These are phyloP conservation scores for Athelia sp. DNA, from an alignment of 1,284 basidiomycete species.

Conservation along the genomic window DNA sequence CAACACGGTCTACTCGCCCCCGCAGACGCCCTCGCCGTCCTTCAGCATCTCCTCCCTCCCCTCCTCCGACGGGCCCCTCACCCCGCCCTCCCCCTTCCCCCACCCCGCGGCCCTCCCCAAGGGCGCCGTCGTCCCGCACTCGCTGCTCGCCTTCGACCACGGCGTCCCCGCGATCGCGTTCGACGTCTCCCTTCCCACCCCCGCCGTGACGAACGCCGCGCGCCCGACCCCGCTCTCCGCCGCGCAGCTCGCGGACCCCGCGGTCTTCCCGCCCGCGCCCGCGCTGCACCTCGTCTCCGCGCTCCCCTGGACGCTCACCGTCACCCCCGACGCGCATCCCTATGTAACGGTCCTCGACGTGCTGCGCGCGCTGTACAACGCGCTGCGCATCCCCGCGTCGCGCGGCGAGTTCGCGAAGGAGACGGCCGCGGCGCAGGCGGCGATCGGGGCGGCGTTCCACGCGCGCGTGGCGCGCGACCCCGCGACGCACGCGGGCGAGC, in stretches of 20 bases:
- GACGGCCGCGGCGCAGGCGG: background rate
- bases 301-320: background rate
- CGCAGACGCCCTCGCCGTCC: constrained; percentile 1
- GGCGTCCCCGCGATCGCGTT: background rate
- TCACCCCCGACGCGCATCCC: background rate
- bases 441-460: background rate
- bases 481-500: background rate
- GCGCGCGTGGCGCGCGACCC: background rate
- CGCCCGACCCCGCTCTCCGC: background rate
- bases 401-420: background rate
- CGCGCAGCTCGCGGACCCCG: background rate
- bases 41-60: background rate
- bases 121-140: background rate
- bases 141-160: background rate
- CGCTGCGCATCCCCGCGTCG: background rate
- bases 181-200: background rate
- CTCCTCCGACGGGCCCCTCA: background rate
- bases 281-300: background rate
- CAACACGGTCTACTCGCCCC: background rate
- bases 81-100: background rate
- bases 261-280: background rate
- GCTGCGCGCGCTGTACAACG: background rate
- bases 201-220: background rate
- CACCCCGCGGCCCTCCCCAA: background rate
- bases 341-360: background rate